Evolutionary conservation across 2,329 filamentous ascomycete species (phyloP).

Genomic region (Neofusicoccum parvum): DNA sequence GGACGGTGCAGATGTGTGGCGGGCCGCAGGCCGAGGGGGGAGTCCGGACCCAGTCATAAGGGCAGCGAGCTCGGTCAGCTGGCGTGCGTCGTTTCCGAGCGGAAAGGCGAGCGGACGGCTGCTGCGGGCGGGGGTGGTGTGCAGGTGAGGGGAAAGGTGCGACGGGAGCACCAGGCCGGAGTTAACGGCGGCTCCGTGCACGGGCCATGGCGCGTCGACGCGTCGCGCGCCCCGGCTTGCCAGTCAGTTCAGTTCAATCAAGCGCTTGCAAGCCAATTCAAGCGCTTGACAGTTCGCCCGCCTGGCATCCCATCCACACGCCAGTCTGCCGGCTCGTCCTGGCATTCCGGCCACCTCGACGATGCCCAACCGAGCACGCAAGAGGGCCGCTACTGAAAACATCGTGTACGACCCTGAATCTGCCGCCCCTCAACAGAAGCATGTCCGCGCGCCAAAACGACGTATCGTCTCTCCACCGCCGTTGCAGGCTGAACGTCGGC

Average conservation of each 20-base stretch:
- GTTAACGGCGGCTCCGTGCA: neutral
- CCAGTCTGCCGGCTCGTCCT: neutral
- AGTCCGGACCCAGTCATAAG: neutral
- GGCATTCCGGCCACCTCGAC: neutral
- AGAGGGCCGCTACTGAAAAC: neutral
- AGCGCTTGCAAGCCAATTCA: too few species aligned
- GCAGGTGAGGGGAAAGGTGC: neutral
- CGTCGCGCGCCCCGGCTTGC: neutral
- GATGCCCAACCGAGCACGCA: neutral
- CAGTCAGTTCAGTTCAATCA: too few species aligned
- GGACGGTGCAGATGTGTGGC: neutral
- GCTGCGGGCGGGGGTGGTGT: neutral
- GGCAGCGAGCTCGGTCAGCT: neutral
- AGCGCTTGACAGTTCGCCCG: too few species aligned
- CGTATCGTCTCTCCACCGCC: neutral
- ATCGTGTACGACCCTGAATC: neutral
- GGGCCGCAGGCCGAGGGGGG: constrained; percentile 12
- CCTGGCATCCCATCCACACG: neutral
- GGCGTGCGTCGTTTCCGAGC: neutral
- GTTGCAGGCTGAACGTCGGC: neutral
- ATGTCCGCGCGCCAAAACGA: neutral
- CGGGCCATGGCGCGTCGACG: neutral
- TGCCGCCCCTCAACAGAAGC: neutral
- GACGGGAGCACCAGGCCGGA: neutral
- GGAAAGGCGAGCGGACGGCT: neutral